Evolutionary conservation across 805 yeast species (phyloP), one percentile per base, ranked within the genome.

Genomic region (Pichia cephalocereana): DNA sequence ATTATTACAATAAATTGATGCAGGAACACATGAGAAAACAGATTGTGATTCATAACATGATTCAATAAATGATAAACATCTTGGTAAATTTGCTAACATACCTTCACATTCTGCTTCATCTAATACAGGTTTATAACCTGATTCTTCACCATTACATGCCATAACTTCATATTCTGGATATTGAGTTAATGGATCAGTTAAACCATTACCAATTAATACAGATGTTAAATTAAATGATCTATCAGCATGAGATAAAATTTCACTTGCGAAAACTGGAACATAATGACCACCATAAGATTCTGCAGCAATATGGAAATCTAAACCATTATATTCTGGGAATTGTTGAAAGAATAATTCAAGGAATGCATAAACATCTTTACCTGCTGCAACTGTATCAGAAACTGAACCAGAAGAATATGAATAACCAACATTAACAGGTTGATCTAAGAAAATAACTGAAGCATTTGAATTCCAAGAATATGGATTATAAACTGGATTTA

Each of bases 381-480:
- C 95, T 32, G 97, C 97, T 43, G 89, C 81, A 44, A 77, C 80
- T 6, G 96, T 83, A 57, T 77, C 76, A 32, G 82, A 67, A 28
- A 89, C 83, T 27, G 72, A 67, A 37, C 64, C 64, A 12, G 80
- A 74, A 26, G 95, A 86, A 64, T 84, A 83, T 0, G 96, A 88
- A 68, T 79, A 91, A 17, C 98, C 98, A 34, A 86, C 96, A 46
- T 86, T 86, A 41, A 90, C 86, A 6, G 98, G 98, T 67, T 91
- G 97, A 65, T 91, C 98, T 52, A 91, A 74, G 70, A 84, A 91
- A 53, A 91, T 83, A 23, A 91, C 87, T 31, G 90, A 79, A 19
- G 98, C 97, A 60, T 89, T 86, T 56, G 74, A 71, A 67, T 90
- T 91, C 98, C 98, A 91, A 2, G 96, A 83, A 68, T 79, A 71